phyloP scores from a whole-genome alignment of 192 early-diverging fungal species.

The Podila epicladia region DNA sequence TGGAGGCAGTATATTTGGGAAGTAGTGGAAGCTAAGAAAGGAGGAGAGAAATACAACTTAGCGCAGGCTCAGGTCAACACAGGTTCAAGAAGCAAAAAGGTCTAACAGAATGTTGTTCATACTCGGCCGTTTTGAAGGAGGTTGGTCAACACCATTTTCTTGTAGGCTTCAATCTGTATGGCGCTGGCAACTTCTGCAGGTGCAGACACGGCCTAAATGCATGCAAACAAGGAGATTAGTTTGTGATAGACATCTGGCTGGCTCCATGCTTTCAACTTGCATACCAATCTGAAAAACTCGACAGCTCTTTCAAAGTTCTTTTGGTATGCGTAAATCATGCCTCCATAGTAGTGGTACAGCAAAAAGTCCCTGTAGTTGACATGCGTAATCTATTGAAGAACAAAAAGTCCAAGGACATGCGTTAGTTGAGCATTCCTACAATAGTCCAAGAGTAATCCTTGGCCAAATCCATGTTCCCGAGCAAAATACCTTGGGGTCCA shows the following conservation, averaged over 20 bases:
- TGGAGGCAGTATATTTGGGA: constrained; percentile 62
- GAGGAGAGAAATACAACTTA: no score
- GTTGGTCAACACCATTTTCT: constrained; percentile 72
- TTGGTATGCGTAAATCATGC: constrained; percentile 73
- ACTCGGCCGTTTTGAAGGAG: constrained; percentile 68
- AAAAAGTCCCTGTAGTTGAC: constrained; percentile 64
- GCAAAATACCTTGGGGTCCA: constrained; percentile 52
- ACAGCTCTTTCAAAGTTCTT: constrained; percentile 72
- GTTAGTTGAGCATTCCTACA: background rate
- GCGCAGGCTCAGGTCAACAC: background rate
- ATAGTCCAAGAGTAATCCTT: background rate
- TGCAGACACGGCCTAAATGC: constrained; percentile 63
- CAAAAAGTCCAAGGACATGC: background rate
- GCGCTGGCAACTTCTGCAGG: constrained; percentile 69
- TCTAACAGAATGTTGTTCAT: background rate
- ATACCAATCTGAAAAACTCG: constrained; percentile 66
- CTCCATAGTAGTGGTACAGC: constrained; percentile 84
- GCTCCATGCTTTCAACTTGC: background rate
- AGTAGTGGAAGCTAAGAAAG: constrained; percentile 41
- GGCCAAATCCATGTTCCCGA: background rate
- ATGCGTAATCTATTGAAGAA: constrained; percentile 43
- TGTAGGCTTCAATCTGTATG: constrained; percentile 82
- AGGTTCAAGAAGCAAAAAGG: background rate
- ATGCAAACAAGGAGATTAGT: background rate
- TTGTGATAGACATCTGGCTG: background rate